phyloP scores from a whole-genome alignment of 768 basidiomycete species.

The Lentinula lateritia region DNA sequence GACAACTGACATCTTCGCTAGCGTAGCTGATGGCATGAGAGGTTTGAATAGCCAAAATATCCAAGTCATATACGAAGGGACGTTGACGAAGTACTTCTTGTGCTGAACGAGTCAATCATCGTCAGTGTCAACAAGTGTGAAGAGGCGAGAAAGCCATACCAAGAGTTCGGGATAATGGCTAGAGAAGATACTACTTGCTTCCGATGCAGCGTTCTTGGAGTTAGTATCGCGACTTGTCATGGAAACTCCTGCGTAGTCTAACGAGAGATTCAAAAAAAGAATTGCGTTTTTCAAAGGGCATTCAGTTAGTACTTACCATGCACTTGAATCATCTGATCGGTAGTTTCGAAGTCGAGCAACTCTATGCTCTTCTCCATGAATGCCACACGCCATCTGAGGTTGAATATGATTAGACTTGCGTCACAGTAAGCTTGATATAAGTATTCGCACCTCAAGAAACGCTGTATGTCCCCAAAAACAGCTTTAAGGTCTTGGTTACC shows the following conservation, averaged over 20 bases:
- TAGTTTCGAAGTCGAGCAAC: slow-evolving; percentile 63
- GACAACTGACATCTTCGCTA: slow-evolving; percentile 78
- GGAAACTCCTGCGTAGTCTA: slow-evolving; percentile 74
- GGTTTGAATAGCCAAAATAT: slow-evolving; percentile 83
- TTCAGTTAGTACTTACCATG: slow-evolving; percentile 40
- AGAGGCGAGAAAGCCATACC: slow-evolving; percentile 28
- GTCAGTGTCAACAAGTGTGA: slow-evolving; percentile 5
- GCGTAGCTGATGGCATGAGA: slow-evolving; percentile 62
- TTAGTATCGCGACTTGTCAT: slow-evolving; percentile 63
- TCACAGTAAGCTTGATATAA: neutral
- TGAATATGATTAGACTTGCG: no score
- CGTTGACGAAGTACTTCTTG: slow-evolving; percentile 79
- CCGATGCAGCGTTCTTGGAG: slow-evolving; percentile 71
- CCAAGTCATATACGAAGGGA: slow-evolving; percentile 73
- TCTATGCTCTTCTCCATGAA: slow-evolving; percentile 67
- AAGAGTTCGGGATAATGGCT: slow-evolving; percentile 78
- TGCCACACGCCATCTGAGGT: slow-evolving; percentile 62
- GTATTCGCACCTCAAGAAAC: slow-evolving; percentile 59
- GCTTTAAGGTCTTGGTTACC: slow-evolving; percentile 58
- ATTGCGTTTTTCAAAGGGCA: no score
- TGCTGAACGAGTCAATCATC: slow-evolving; percentile 29
- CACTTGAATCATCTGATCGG: slow-evolving; percentile 69
- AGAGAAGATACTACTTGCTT: slow-evolving; percentile 70
- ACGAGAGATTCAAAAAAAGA: no score
- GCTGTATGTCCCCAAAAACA: slow-evolving; percentile 71